These are phyloP conservation scores for Russula abietina DNA, from an alignment of 768 basidiomycete genomes.

Conservation along the genomic window DNA sequence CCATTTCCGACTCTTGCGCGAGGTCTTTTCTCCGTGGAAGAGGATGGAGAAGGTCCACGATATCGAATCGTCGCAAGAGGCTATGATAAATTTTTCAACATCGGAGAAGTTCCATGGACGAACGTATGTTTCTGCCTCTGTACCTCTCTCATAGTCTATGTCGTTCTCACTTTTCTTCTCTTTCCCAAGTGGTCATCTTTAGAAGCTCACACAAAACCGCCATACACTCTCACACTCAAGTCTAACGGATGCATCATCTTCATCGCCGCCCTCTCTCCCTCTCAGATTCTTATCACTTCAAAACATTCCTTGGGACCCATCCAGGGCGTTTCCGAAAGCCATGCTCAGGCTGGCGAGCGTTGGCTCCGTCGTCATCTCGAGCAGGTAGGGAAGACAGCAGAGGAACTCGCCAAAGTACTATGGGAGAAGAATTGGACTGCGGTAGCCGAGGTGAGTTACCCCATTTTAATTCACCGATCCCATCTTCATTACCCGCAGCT, in stretches of 20 bases:
- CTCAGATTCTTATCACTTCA: constrained; percentile 77
- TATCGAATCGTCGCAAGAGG: constrained; percentile 78
- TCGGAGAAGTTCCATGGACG: constrained; percentile 94
- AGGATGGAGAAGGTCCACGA: constrained; percentile 31
- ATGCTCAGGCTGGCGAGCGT: constrained; percentile 75
- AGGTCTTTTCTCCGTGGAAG: constrained; percentile 73
- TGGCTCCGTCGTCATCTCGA: constrained; percentile 75
- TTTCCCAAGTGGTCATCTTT: constrained; percentile 67
- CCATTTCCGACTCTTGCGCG: constrained; percentile 95
- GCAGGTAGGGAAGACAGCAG: constrained; percentile 57
- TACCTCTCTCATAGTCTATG: neutral
- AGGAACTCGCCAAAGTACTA: constrained; percentile 63
- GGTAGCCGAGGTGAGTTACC: constrained; percentile 72
- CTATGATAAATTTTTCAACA: constrained; percentile 99
- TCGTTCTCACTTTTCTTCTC: neutral
- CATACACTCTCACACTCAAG: constrained; percentile 85
- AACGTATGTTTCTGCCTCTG: constrained; percentile 47
- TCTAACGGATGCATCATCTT: constrained; percentile 98
- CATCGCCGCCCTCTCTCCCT: constrained; percentile 73
- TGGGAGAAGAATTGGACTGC: constrained; percentile 87
- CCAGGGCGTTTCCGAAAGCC: constrained; percentile 43
- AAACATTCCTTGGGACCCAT: constrained; percentile 82
- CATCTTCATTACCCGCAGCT: constrained; percentile 47
- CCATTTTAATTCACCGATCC: neutral
- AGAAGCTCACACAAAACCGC: constrained; percentile 59